Evolutionary conservation across 208 protist genomes (phyloP), one percentile per base, ranked within the genome.

Genomic region (Porcisia deanei): DNA sequence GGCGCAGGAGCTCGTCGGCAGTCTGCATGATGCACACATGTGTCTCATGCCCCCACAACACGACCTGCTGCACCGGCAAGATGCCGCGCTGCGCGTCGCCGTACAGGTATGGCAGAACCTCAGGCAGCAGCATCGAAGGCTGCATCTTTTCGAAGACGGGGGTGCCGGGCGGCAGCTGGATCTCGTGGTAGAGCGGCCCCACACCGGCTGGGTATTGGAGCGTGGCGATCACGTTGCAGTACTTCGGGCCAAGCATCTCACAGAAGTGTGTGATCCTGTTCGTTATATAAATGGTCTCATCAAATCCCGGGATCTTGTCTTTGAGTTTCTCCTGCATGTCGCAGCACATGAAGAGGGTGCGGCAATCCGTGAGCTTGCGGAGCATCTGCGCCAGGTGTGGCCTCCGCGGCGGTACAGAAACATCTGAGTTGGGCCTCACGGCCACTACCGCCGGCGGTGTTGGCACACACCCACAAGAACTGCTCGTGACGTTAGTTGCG

Each of bases 21-120:
- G 91, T 96, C 66, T 96, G 87, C 54, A 92, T 53, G 20, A 96
- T 65, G 75, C 91, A 96, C 30, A 94, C 88, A 25, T 93, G 88
- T 18, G 91, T 89, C 69, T 96, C 91, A 25, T 87, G 82, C 60
- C 91, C 91, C 85, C 86, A 93, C 16, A 96, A 75, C 52, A 96
- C 85, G 0, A 81, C 88, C 73, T 95, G 89, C 73, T 91, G 79
- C 81, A 93, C 89, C 45, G 85, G 80, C 59, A 84, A 65, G 8
- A 90, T 64, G 53, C 83, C 81, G 0, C 73, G 65, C 52, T 58
- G 63, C 3, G 73, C 60, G 69, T 88, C 75, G 3, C 80, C 77
- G 59, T 87, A 61, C 37, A 94, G 82, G 41, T 88, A 85, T 3
- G 80, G 69, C 72, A 85, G 41, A 6, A 89, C 80, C 49, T 93